A percentile compares a stretch with the other conserved stretches of the same genome.
phyloP scores from a whole-genome alignment of 495 filamentous ascomycete genomes.

The Penicillium canescens region DNA sequence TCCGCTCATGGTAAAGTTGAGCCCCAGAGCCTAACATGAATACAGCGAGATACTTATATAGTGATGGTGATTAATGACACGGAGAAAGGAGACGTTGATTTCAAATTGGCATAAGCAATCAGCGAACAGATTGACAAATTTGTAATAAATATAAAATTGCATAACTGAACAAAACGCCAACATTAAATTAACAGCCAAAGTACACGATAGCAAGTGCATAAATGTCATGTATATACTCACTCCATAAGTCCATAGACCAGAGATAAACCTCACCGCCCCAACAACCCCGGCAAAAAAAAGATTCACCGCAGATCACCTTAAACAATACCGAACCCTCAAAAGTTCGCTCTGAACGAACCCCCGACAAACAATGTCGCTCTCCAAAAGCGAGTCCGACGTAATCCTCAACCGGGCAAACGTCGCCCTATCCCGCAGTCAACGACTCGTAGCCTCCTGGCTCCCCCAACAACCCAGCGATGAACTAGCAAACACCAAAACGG shows the following conservation, averaged over 20 bases:
- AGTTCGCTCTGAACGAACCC: not conserved
- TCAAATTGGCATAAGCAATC: too few species aligned
- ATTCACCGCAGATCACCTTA: not conserved
- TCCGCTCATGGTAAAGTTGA: slow-evolving; percentile 35
- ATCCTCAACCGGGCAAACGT: slow-evolving; percentile 53
- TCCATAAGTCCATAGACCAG: not conserved
- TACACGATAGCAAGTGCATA: too few species aligned
- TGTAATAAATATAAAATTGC: too few species aligned
- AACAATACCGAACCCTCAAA: not conserved
- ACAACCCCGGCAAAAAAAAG: slow-evolving; percentile 3
- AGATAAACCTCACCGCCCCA: not conserved
- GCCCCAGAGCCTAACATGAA: not conserved
- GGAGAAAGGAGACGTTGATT: too few species aligned
- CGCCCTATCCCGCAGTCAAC: slow-evolving; percentile 50
- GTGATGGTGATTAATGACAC: too few species aligned
- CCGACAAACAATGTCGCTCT: slow-evolving; percentile 31
- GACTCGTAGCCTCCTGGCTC: slow-evolving; percentile 54
- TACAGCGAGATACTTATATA: not conserved
- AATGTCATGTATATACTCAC: too few species aligned
- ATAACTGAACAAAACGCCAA: too few species aligned
- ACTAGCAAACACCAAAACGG: slow-evolving; percentile 39
- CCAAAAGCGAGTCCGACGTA: slow-evolving; percentile 44
- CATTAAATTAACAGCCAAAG: too few species aligned
- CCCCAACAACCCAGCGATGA: slow-evolving; percentile 47
- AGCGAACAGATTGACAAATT: too few species aligned